Conservation (phyloP, 2,329 filamentous ascomycete genomes). For the Penicillium sp. region DNA sequence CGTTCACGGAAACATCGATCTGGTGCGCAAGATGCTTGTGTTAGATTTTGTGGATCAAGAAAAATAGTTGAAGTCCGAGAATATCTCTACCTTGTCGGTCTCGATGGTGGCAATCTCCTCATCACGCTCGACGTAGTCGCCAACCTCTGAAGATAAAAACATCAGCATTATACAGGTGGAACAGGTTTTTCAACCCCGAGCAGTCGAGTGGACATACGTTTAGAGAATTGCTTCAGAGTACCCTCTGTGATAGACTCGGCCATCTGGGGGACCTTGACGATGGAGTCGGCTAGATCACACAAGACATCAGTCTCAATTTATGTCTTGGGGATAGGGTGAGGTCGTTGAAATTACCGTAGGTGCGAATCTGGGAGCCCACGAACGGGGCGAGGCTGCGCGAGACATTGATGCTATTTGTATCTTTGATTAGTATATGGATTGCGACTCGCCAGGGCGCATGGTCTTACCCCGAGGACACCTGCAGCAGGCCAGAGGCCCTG, state of each 20-base stretch:
- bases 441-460: neutral
- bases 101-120: constrained; percentile 99
- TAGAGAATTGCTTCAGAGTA: constrained; percentile 92
- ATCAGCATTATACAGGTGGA: constrained; percentile 22
- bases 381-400: constrained; percentile 33
- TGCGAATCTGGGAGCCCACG: constrained; percentile 39
- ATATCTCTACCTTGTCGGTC: constrained; percentile 80
- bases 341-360: constrained; percentile 37
- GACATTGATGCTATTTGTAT: constrained; percentile 29
- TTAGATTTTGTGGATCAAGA: constrained; percentile 12
- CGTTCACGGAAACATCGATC: constrained; percentile 97
- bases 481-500: constrained; percentile 32
- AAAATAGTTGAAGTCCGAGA: neutral
- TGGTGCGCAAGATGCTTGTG: constrained; percentile 41
- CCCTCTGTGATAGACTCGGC: constrained; percentile 98
- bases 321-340: neutral
- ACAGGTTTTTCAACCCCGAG: neutral
- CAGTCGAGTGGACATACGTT: constrained; percentile 56
- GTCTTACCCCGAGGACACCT: constrained; percentile 33
- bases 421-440: constrained; percentile 13
- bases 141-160: constrained; percentile 62
- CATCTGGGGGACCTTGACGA: constrained; percentile 96
- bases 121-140: constrained; percentile 91
- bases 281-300: constrained; percentile 65
- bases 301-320: constrained; percentile 17